A percentile compares a stretch with the other conserved stretches of the same genome.
phyloP scores from a whole-genome alignment of 345 rosid species.

The Gossypium bickii region DNA sequence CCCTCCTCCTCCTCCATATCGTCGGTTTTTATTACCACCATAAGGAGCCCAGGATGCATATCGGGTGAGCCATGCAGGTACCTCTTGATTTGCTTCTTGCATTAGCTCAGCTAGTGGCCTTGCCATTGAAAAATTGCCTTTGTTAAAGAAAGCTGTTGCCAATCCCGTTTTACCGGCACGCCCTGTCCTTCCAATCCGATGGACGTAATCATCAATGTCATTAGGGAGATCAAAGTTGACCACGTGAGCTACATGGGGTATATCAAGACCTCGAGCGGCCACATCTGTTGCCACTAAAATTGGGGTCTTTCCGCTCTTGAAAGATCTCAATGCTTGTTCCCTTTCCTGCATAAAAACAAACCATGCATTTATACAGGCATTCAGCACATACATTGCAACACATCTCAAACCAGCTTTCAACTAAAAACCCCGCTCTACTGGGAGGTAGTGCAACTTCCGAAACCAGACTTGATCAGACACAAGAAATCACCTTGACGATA shows the following conservation, averaged over 20 bases:
- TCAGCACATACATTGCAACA: neutral
- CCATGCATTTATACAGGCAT: neutral
- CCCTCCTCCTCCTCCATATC: constrained; percentile 67
- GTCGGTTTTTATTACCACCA: constrained; percentile 52
- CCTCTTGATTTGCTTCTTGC: constrained; percentile 97
- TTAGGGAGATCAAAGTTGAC: constrained; percentile 96
- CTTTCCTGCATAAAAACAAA: constrained; percentile 62
- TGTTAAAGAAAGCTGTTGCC: constrained; percentile 96
- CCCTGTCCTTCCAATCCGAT: constrained; percentile 94
- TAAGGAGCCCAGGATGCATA: constrained; percentile 58
- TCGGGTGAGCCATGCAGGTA: constrained; percentile 86
- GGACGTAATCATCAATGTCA: constrained; percentile 96
- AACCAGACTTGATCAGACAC: neutral
- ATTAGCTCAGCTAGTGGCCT: constrained; percentile 68
- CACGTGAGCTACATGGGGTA: constrained; percentile 92
- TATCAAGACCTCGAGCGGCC: constrained; percentile 96
- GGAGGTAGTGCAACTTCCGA: neutral
- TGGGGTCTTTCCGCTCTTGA: constrained; percentile 89
- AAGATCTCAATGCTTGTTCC: constrained; percentile 76
- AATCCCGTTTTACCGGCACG: constrained; percentile 92
- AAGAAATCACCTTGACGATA: neutral
- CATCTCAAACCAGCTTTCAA: neutral
- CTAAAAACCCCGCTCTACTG: too few species aligned
- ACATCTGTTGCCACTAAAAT: constrained; percentile 97
- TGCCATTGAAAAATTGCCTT: constrained; percentile 63